A percentile compares a stretch with the other conserved stretches of the same genome.
Evolutionary conservation across 2,329 filamentous ascomycete species (phyloP).

Genomic region (Pseudogymnoascus sp.): DNA sequence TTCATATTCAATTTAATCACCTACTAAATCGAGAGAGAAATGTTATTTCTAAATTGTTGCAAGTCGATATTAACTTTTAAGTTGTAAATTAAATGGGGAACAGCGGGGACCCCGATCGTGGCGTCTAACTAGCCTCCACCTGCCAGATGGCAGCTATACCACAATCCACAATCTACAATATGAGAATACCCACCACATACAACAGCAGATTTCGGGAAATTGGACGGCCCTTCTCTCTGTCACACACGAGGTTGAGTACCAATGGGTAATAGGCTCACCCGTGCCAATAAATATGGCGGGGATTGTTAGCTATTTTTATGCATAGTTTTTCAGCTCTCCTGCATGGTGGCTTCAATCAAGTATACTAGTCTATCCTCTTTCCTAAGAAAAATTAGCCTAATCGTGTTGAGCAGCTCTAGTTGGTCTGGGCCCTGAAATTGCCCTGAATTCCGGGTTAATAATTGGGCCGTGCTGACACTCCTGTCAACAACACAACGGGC

Average conservation of each 20-base stretch:
- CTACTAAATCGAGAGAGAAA: neutral
- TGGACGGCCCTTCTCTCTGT: neutral
- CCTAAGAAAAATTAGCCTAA: constrained; percentile 3
- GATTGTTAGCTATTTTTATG: neutral
- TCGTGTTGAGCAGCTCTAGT: neutral
- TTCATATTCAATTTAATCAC: neutral
- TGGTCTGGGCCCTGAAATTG: neutral
- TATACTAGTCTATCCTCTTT: neutral
- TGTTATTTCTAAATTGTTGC: neutral
- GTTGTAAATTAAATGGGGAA: neutral
- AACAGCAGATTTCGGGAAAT: neutral
- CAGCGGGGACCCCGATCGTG: neutral
- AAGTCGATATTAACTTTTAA: neutral
- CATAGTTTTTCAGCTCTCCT: neutral
- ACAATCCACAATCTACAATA: neutral
- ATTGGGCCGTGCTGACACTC: neutral
- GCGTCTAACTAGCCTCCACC: neutral
- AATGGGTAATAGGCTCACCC: neutral
- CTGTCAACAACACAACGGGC: neutral
- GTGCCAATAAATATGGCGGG: neutral
- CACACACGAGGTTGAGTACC: neutral
- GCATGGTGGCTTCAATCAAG: neutral
- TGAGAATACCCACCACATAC: neutral
- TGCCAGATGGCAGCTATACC: neutral
- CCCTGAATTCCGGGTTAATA: neutral